Percentiles rank a stretch among this genome's conserved stretches.
These are phyloP conservation scores for Fusarium sp. DNA, from an alignment of 2,329 filamentous ascomycete genomes.

Conservation along the genomic window DNA sequence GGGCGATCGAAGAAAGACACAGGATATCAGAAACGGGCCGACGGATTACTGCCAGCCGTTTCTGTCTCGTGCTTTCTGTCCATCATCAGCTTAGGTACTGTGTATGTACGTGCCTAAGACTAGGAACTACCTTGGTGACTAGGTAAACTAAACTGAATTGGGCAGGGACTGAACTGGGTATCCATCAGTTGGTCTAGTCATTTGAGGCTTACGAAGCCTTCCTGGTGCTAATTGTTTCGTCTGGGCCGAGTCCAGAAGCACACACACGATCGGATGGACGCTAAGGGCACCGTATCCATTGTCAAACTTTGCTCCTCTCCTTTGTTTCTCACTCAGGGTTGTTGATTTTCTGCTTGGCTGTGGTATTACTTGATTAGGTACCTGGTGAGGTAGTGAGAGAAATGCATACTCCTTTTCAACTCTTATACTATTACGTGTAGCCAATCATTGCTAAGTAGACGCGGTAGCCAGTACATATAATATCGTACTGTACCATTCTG, in stretches of 20 bases:
- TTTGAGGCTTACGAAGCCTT: constrained; percentile 12
- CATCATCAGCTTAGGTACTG: not conserved
- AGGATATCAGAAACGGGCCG: constrained; percentile 3
- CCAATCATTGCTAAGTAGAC: not conserved
- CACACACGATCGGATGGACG: not conserved
- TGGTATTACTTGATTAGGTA: not conserved
- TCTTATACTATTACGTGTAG: not conserved
- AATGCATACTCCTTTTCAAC: not conserved
- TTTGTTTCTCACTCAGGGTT: too few species aligned
- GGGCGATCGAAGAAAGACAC: constrained; percentile 4
- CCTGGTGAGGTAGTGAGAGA: not conserved
- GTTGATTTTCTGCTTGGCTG: not conserved
- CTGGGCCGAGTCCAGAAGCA: constrained; percentile 3
- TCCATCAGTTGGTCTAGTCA: not conserved
- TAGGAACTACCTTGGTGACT: too few species aligned
- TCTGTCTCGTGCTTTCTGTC: constrained; percentile 28
- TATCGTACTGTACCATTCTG: not conserved
- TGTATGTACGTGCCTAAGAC: too few species aligned
- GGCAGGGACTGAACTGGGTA: not conserved
- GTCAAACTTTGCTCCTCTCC: not conserved
- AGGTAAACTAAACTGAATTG: not conserved
- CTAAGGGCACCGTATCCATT: not conserved
- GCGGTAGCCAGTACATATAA: too few species aligned
- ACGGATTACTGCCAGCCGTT: constrained; percentile 2
- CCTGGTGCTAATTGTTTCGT: constrained; percentile 10